These are phyloP conservation scores for Zymoseptoria tritici DNA, from an alignment of 2,329 filamentous ascomycete genomes.

Conservation along the genomic window DNA sequence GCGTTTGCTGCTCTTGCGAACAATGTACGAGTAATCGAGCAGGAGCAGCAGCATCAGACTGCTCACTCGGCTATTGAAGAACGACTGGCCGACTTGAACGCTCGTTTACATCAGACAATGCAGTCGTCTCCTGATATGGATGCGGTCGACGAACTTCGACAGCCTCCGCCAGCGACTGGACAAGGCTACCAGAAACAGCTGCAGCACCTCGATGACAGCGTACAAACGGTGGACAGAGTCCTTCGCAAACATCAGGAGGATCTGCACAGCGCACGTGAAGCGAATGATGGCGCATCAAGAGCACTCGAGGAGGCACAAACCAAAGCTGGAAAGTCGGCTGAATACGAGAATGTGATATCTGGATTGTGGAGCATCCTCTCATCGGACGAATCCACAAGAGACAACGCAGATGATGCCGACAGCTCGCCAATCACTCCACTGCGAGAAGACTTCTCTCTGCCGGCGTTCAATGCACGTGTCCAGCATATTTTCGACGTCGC, in stretches of 20 bases:
- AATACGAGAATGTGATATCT: constrained; percentile 48
- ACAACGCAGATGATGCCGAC: constrained; percentile 51
- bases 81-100: constrained; percentile 26
- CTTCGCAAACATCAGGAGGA: constrained; percentile 26
- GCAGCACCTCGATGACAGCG: constrained; percentile 56
- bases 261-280: constrained; percentile 20
- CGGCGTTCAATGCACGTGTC: constrained; percentile 70
- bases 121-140: constrained; percentile 45
- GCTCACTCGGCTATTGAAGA: constrained; percentile 25
- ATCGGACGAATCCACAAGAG: constrained; percentile 27
- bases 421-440: constrained; percentile 11
- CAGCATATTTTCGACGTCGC: constrained; percentile 70
- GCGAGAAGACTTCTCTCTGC: constrained; percentile 56
- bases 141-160: constrained; percentile 42
- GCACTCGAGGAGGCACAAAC: constrained; percentile 17
- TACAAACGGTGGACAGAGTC: constrained; percentile 35
- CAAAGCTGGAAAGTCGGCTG: constrained; percentile 39
- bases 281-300: constrained; percentile 6
- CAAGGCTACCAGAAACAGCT: constrained; percentile 60
- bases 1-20: constrained; percentile 21
- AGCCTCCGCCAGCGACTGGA: constrained; percentile 52
- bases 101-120: constrained; percentile 29
- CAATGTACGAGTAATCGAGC: constrained; percentile 21
- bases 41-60: constrained; percentile 22
- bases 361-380: constrained; percentile 49